Conservation (phyloP, 805 yeast genomes). For the Lipomyces spencermartinsiae region DNA sequence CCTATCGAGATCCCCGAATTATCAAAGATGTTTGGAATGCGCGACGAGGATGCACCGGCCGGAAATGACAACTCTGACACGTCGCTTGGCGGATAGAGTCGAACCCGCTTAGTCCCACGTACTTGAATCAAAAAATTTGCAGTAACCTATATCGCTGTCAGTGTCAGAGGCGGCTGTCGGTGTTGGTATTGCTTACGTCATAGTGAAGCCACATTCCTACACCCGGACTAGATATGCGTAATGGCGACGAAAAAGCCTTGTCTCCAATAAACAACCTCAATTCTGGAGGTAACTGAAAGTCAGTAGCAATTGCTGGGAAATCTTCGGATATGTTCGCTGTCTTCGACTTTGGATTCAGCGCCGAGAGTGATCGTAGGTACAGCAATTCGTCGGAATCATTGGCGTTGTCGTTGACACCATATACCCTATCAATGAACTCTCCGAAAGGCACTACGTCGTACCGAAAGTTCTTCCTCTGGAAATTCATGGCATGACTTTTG, state of each 20-base stretch:
- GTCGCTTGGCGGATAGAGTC: slow-evolving; percentile 49
- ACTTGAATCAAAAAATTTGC: slow-evolving; percentile 49
- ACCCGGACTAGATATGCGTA: slow-evolving; percentile 46
- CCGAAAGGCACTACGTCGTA: slow-evolving; percentile 43
- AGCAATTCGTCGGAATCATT: slow-evolving; percentile 15
- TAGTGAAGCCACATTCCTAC: slow-evolving; percentile 49
- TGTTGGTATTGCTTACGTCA: slow-evolving; percentile 39
- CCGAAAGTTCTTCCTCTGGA: slow-evolving; percentile 45
- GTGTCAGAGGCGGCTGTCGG: background rate
- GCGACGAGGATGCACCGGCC: slow-evolving; percentile 46
- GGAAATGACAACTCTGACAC: slow-evolving; percentile 44
- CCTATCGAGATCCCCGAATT: slow-evolving; percentile 22
- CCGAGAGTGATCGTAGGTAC: slow-evolving; percentile 46
- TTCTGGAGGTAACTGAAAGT: slow-evolving; percentile 44
- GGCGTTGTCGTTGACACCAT: slow-evolving; percentile 1
- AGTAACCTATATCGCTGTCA: slow-evolving; percentile 36
- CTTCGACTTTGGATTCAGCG: slow-evolving; percentile 43
- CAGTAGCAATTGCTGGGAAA: slow-evolving; percentile 44
- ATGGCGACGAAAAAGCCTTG: slow-evolving; percentile 46
- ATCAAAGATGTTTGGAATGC: slow-evolving; percentile 45
- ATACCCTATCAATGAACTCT: slow-evolving; percentile 43
- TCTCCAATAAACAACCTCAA: slow-evolving; percentile 35
- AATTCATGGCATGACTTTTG: slow-evolving; percentile 40
- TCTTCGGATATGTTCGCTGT: slow-evolving; percentile 45
- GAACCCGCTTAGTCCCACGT: slow-evolving; percentile 45